Base-by-base conservation (phyloP, 805 yeast genomes). In the Metschnikowia cerradonensis region DNA sequence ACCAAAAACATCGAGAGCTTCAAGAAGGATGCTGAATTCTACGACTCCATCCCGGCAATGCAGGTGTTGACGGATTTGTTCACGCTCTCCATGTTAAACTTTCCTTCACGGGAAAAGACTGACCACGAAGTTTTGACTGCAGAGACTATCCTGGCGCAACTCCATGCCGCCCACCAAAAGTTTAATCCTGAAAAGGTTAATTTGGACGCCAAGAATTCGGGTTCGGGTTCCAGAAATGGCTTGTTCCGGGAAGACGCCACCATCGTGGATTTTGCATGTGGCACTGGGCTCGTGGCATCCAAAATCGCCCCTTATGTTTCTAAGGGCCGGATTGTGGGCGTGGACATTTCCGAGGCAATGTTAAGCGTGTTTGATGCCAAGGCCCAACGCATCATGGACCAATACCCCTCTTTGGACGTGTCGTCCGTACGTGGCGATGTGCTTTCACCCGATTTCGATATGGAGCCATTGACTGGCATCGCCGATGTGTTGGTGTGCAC, bases 181-280 rank as follows among this genome's bases (percentile, higher is more conserved):
- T 36, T 17, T 13, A 5, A 17, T 8, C 11, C 30, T 3, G 10
- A 1, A 7, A 23, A 23, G 30, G 30, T 26, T 26, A 8, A 26
- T 10, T 26, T 26, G 10, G 11, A 26, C 11, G 11, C 30, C 30
- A 10, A 26, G 13, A 8, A 10, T 26, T 26, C 11, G 3, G 11
- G 45, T 35, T 39, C 26, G 7, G 26, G 8, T 1, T 23, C 26
- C 26, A 23, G 26, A 22, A 3, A 23, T 49, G 13, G 46, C 41
- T 41, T 59, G 33, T 52, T 65, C 52, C 57, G 52, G 44, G 64
- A 63, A 2, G 64, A 62, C 6, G 52, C 56, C 45, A 63, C 50
- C 34, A 37, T 70, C 6, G 47, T 75, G 42, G 78, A 75, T 53
- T 74, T 75, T 58, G 78, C 77, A 0, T 73, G 77, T 51, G 79